phyloP scores from a whole-genome alignment of 2,329 filamentous ascomycete genomes.

The Cercospora zeae-maydis region DNA sequence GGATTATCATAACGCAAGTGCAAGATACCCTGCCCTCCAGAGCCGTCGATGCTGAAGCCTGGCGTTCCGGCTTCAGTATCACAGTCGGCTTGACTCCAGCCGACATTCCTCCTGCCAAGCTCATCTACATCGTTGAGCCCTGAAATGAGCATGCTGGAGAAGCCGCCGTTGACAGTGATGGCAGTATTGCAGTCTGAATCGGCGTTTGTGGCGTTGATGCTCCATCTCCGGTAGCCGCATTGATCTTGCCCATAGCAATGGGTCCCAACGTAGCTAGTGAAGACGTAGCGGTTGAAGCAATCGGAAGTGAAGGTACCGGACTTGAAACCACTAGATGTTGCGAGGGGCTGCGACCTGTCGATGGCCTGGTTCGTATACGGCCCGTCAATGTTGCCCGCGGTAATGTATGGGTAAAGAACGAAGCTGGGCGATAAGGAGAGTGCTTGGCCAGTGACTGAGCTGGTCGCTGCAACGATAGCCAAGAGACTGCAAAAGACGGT shows the following conservation, averaged over 20 bases:
- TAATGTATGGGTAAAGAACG: slow-evolving; percentile 14
- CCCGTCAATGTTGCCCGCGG: slow-evolving; percentile 2
- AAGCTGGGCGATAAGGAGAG: slow-evolving; percentile 5
- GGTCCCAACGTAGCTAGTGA: slow-evolving; percentile 11
- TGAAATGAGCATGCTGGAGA: slow-evolving; percentile 8
- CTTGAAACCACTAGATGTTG: neutral
- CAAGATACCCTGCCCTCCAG: slow-evolving; percentile 2
- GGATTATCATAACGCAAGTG: slow-evolving; percentile 10
- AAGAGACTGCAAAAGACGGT: neutral
- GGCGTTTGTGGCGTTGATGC: slow-evolving; percentile 9
- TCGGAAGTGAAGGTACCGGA: slow-evolving; percentile 6
- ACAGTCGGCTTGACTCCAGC: slow-evolving; percentile 6
- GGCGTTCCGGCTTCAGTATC: neutral
- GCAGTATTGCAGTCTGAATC: slow-evolving; percentile 9
- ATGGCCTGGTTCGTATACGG: slow-evolving; percentile 7
- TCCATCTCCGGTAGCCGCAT: slow-evolving; percentile 10
- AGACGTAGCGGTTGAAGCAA: slow-evolving; percentile 15
- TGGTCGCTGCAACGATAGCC: neutral
- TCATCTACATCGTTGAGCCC: slow-evolving; percentile 4
- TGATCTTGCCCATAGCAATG: slow-evolving; percentile 13
- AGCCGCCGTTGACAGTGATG: neutral
- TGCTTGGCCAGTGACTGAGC: neutral
- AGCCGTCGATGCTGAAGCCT: slow-evolving; percentile 1
- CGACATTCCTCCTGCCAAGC: slow-evolving; percentile 1
- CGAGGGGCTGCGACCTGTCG: neutral